Evolutionary conservation across 176 grass and related monocot species (phyloP), one percentile per base, ranked within the genome.

Genomic region (Alopecurus myosuroides): DNA sequence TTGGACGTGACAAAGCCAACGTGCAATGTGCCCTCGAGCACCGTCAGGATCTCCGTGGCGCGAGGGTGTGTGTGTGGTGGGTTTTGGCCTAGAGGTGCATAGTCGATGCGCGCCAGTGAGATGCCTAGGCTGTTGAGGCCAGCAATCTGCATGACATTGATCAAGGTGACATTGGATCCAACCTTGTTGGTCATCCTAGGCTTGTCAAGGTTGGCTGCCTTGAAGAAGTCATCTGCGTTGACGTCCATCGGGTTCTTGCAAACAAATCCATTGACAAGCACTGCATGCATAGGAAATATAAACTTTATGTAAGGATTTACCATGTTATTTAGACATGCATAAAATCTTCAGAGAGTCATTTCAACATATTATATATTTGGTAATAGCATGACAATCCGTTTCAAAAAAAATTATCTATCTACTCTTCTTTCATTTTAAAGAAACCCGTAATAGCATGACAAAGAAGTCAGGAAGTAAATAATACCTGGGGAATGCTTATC

Each of bases 401-500:
- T n/a, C n/a, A n/a, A n/a, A n/a, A n/a, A n/a, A n/a, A n/a, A n/a
- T n/a, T n/a, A n/a, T n/a, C n/a, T n/a, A n/a, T n/a, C n/a, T n/a
- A n/a, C n/a, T n/a, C n/a, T n/a, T n/a, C n/a, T n/a, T n/a, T n/a
- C n/a, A n/a, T n/a, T n/a, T n/a, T n/a, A n/a, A n/a, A n/a, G n/a
- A n/a, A n/a, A n/a, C n/a, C n/a, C n/a, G 2, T 53, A 22, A 53
- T 19, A 53, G 18, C 46, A 45, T 45, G 44, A 14, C 12, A 19
- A 7, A 51, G 17, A 17, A 1, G 18, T 7, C 49, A 19, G 6
- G 49, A 51, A 19, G 49, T 53, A n/a, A 19, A 22, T 53, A 33
- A 36, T 86, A 86, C 85, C 85, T 2, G 40, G 41, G 0, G 85
- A 86, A 23, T 74, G 19, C 2, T 4, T 17, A 18, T 81, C 77